phyloP scores from a whole-genome alignment of 345 rosid species.

The Rhizophora apiculata region DNA sequence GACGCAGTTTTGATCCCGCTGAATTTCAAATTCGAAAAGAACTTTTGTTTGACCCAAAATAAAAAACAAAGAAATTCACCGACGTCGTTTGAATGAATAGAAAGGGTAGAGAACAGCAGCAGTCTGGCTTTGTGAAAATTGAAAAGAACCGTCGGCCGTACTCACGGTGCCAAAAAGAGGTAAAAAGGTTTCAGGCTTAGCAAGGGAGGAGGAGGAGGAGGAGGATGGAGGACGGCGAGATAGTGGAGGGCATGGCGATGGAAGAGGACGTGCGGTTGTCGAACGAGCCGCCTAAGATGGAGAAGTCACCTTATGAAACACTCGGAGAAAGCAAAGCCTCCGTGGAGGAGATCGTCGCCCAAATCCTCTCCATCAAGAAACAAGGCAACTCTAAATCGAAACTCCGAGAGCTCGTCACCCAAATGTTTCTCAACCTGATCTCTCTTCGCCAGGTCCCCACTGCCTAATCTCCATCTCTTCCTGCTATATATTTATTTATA shows the following conservation, averaged over 20 bases:
- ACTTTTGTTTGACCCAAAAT: too few species aligned
- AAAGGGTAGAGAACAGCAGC: too few species aligned
- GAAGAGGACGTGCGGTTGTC: slow-evolving; percentile 29
- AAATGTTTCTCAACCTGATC: slow-evolving; percentile 79
- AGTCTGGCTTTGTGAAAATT: too few species aligned
- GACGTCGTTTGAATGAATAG: too few species aligned
- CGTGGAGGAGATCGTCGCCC: slow-evolving; percentile 66
- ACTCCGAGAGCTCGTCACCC: slow-evolving; percentile 72
- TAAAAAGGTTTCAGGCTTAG: too few species aligned
- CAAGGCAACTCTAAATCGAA: slow-evolving; percentile 54
- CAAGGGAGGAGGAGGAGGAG: neutral
- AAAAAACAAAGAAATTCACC: too few species aligned
- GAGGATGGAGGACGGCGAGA: slow-evolving; percentile 92
- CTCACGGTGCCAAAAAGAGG: too few species aligned
- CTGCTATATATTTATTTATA: neutral
- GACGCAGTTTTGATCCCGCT: too few species aligned
- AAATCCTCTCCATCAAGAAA: slow-evolving; percentile 57
- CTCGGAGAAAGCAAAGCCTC: slow-evolving; percentile 69
- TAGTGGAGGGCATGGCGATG: slow-evolving; percentile 61
- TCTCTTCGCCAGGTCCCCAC: slow-evolving; percentile 73
- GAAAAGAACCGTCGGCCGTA: too few species aligned
- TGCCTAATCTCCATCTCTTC: neutral
- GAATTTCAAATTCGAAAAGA: too few species aligned
- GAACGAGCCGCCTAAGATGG: slow-evolving; percentile 28
- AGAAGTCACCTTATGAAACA: slow-evolving; percentile 54